Evolutionary conservation across 176 grass and related monocot species (phyloP), one percentile per base, ranked within the genome.

Genomic region (Ensete glaucum): DNA sequence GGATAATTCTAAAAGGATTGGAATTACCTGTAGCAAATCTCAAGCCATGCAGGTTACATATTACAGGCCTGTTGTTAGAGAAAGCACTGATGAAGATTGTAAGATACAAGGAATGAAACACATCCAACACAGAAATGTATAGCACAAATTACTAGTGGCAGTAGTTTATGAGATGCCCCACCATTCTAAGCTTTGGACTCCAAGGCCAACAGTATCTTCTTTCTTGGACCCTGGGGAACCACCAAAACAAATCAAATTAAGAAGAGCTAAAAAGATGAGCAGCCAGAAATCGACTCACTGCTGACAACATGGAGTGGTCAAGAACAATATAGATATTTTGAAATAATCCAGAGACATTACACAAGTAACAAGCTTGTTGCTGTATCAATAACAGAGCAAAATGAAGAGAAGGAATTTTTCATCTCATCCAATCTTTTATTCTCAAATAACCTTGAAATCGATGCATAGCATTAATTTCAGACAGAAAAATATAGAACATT

Each of bases 121-220:
- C 57, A 21, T 60, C 9, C 57, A 19, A n/a, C 19, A n/a, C 8
- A 13, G 2, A 27, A 29, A 14, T 27, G 22, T 65, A 9, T 65
- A 22, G n/a, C 60, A 65, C 63, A 64, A 11, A 65, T 14, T 57
- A 16, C 26, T 29, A 10, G 5, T 26, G 9, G 21, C 23, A 65
- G 63, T 15, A 65, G 63, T 11, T 65, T 65, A 23, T 22, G 34
- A 68, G 34, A 68, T 64, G 14, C 52, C 17, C 69, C 69, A 71
- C 50, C 51, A 17, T 70, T 62, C 75, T 98, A 97, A 11, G 75
- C 80, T 89, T 86, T 87, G 5, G 91, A 86, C 82, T 89, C 86
- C 91, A 94, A 86, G 20, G 86, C 86, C 80, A 99, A 84, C 25
- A 91, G 83, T 67, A 99, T 99, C 88, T 99, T 99, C 76, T 99